Evolutionary conservation across 495 filamentous ascomycete species (phyloP), one percentile per base, ranked within the genome.

Genomic region (Coniosporium apollinis): DNA sequence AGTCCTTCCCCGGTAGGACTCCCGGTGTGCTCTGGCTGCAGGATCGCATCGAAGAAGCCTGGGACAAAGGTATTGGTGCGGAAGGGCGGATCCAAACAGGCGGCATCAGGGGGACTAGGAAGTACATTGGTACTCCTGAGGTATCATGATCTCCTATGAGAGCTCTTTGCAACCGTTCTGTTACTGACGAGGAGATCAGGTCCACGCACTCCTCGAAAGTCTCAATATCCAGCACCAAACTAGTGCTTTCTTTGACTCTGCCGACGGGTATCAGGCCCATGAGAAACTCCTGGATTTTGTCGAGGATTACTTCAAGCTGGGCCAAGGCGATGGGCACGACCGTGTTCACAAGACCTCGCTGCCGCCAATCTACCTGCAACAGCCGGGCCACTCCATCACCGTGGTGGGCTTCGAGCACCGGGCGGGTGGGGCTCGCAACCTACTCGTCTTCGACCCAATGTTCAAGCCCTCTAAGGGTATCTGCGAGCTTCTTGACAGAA

Each of bases 51-150:
- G 89, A 97, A 54, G 48, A 64, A 5, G 89, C 85, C 1, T 97
- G 89, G 89, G 82, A 93, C 48, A 61, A 61, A 52, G 85, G 82
- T 4, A 82, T 89, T 49, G 86, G 89, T 48, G 53, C 62, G 11
- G 59, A 66, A 17, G 84, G 80, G 0, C 66, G 81, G 22, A 44
- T 69, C 3, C 82, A 96, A 55, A 94, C 89, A 2, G 87, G 89
- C 10, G 84, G 84, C 2, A 79, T 97, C 43, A 67, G 59, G 34
- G 80, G 81, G 2, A 94, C 89, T 0, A 70, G 89, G 20, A 96
- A 94, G 49, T 97, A 86, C 45, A 94, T 97, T 53, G 89, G 89
- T 33, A 94, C 89, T 3, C 74, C 83, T 15, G 89, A 97, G 65
- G 84, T 85, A 50, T 44, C 57, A 48, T 24, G 4, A n/a, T 17